Evolutionary conservation across 306 rosid species (phyloP).

Genomic region (Castanea sativa): DNA sequence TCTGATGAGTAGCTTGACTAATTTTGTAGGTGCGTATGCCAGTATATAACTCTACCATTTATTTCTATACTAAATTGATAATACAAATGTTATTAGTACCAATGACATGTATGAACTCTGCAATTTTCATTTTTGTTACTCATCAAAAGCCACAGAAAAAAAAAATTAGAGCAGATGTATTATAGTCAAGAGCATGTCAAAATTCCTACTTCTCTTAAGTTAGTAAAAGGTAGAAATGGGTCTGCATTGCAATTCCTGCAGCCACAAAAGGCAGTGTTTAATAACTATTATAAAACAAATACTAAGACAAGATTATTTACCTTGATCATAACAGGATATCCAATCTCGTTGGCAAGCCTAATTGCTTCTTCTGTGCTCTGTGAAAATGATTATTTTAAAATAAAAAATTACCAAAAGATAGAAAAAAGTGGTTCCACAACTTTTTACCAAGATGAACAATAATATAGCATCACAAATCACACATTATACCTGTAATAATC

Average conservation of each 20-base stretch:
- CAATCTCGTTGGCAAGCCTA: constrained; percentile 84
- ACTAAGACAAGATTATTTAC: constrained; percentile 34
- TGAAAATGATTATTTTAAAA: constrained; percentile 12
- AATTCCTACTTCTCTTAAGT: neutral
- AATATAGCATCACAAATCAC: constrained; percentile 20
- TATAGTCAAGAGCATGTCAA: neutral
- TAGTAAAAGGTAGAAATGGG: neutral
- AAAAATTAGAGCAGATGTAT: neutral
- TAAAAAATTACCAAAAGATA: constrained; percentile 5
- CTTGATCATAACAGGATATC: constrained; percentile 98
- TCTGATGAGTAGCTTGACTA: neutral
- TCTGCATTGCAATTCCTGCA: constrained; percentile 16
- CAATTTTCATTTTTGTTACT: neutral
- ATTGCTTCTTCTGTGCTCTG: constrained; percentile 95
- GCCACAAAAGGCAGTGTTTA: neutral
- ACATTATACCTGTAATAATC: constrained; percentile 71
- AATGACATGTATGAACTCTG: neutral
- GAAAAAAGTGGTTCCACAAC: constrained; percentile 17
- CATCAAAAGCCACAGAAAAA: neutral
- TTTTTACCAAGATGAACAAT: neutral
- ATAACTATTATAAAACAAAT: neutral
- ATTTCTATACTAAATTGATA: neutral
- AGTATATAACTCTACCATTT: neutral
- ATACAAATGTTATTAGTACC: neutral
- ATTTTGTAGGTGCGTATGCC: neutral